These are phyloP conservation scores for Fusarium heterosporum DNA, from an alignment of 2,329 filamentous ascomycete genomes.

Conservation along the genomic window DNA sequence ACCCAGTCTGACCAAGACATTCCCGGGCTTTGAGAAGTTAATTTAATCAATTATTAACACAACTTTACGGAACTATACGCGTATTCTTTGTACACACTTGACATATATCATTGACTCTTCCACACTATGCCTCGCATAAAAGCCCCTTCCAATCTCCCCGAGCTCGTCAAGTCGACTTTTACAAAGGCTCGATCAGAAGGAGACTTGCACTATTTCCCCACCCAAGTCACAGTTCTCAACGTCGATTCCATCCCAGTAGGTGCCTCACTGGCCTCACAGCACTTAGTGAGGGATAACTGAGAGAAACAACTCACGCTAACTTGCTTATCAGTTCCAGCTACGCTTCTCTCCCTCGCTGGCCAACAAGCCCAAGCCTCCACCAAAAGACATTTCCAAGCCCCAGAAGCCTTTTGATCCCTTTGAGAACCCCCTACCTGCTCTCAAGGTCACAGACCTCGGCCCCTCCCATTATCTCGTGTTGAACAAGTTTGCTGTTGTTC, in stretches of 20 bases:
- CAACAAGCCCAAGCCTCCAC: constrained; percentile 69
- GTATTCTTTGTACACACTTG: background rate
- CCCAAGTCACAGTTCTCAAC: constrained; percentile 62
- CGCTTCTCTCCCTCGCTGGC: constrained; percentile 77
- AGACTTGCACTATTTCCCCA: constrained; percentile 66
- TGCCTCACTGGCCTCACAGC: background rate
- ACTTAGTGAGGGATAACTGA: too few relatives aligned
- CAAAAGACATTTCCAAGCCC: constrained; percentile 46
- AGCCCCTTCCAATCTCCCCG: constrained; percentile 61
- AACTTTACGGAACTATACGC: background rate
- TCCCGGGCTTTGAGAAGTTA: constrained; percentile 1
- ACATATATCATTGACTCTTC: background rate
- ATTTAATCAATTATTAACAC: background rate
- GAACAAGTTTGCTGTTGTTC: constrained; percentile 80
- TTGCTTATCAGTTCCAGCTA: constrained; percentile 72
- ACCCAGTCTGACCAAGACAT: constrained; percentile 2
- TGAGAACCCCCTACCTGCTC: constrained; percentile 65
- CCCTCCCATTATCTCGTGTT: constrained; percentile 73
- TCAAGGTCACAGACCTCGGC: constrained; percentile 64
- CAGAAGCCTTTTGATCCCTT: constrained; percentile 71
- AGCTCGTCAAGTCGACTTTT: constrained; percentile 64
- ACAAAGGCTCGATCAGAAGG: constrained; percentile 59
- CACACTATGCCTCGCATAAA: constrained; percentile 54
- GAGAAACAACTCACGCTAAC: background rate
- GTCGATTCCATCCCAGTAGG: constrained; percentile 59